Conservation (phyloP, 768 basidiomycete species). For the Butyriboletus loyo region DNA sequence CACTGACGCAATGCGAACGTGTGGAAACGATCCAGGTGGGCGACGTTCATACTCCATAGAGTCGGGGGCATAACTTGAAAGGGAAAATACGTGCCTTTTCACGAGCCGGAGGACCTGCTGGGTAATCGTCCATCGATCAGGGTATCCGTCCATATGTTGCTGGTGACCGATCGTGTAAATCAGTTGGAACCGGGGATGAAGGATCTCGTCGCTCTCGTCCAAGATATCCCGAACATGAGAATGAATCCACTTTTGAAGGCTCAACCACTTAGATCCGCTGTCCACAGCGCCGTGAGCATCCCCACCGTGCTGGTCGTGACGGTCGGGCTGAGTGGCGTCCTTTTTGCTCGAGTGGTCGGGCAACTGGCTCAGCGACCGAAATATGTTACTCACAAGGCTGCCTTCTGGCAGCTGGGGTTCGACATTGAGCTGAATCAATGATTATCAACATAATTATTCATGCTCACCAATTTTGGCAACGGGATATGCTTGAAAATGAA, state of each 20-base stretch:
- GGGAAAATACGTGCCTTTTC: neutral
- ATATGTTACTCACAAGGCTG: neutral
- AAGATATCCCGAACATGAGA: conserved; percentile 13
- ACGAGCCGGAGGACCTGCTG: conserved; percentile 27
- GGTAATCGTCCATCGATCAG: conserved; percentile 27
- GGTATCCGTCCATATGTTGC: conserved; percentile 20
- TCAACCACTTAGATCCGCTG: conserved; percentile 10
- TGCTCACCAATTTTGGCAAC: neutral
- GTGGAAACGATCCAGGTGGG: conserved; percentile 8
- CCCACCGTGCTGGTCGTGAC: accelerated
- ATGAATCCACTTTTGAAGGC: conserved; percentile 14
- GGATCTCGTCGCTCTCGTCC: conserved; percentile 21
- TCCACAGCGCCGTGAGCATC: neutral
- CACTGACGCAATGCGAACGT: neutral
- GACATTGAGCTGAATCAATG: neutral
- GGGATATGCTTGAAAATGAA: neutral
- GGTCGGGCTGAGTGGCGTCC: neutral
- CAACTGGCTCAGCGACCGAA: neutral
- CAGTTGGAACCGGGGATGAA: conserved; percentile 19
- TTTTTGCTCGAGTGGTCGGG: no score
- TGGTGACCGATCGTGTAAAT: conserved; percentile 26
- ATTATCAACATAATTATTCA: neutral
- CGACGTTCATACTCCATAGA: neutral
- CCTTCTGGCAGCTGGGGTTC: neutral
- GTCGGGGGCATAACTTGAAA: neutral